Base-by-base conservation (phyloP, 225 moss, liverwort and hornwort genomes). In the Marchantia paleacea region DNA sequence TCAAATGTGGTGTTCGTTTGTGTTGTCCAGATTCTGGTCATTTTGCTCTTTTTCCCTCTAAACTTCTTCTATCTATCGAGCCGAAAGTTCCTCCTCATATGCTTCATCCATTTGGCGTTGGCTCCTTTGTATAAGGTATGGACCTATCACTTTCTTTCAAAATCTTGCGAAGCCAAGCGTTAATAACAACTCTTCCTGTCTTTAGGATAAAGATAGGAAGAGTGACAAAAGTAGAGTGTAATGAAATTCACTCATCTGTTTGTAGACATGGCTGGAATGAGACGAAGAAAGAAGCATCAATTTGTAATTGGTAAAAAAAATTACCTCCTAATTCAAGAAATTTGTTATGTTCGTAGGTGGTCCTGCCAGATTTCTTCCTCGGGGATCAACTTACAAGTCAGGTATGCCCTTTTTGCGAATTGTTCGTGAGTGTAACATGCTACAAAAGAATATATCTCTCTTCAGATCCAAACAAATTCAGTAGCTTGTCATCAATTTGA, bases 71-170 rank as follows among this genome's bases (percentile, higher is more conserved):
- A 95, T 82, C 88, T 81, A 72, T 93, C 97, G 13, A 90, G 92
- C 25, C 84, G 97, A 62, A 10, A 84, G 0, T 93, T 95, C 75
- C 89, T 97, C 60, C 83, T 97, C 75, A 87, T 79, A 55, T 88
- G 91, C 77, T 68, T 95, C 74, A 79, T 87, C 52, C 94, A 86
- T 67, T 77, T 91, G 19, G 65, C 89, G 48, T 76, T 85, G 62
- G 83, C 93, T 47, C 97, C 97, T 22, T 84, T 93, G 62, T 97
- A 97, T 82, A 95, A 95, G 93, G 96, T 96, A 85, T 50, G 86
- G 62, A 80, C n/a, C n/a, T n/a, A n/a, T n/a, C n/a, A n/a, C 73
- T 14, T 26, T 48, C 26, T 22, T 66, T 28, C 60, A 75, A 55
- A 19, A 52, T 7, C 66, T 50, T 52, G 39, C 14, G 18, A 58